Evolutionary conservation across 2,329 filamentous ascomycete genomes (phyloP).

Genomic region (Aspergillus aculeatus): DNA sequence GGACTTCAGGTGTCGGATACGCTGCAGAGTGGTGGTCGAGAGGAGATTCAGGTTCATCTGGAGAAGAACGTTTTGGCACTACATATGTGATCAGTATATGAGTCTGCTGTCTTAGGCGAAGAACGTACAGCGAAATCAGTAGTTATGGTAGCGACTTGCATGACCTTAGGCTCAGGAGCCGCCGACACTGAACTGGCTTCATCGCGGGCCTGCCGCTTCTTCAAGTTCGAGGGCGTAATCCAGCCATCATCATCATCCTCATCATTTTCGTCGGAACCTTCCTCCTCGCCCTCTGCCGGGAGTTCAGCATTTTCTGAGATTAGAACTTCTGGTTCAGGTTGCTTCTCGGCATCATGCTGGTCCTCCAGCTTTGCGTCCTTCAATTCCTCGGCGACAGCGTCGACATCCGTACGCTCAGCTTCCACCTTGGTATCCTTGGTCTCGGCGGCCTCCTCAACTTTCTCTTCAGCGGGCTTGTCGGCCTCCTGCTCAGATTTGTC

Average conservation of each 20-base stretch:
- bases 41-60: conserved; percentile 93
- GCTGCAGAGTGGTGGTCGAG: conserved; percentile 68
- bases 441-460: not conserved
- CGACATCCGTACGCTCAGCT: conserved; percentile 23
- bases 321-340: conserved; percentile 9
- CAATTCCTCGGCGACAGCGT: conserved; percentile 30
- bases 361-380: conserved; percentile 29
- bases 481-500: conserved; percentile 31
- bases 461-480: conserved; percentile 14
- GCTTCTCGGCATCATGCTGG: conserved; percentile 23
- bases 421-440: conserved; percentile 21
- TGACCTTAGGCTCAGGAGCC: conserved; percentile 58
- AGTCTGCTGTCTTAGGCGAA: not conserved
- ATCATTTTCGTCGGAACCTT: conserved; percentile 35
- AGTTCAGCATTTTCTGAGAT: conserved; percentile 25
- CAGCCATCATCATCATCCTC: conserved; percentile 69
- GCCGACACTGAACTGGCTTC: conserved; percentile 50
- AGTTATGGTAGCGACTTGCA: conserved; percentile 89
- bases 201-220: conserved; percentile 75
- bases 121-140: conserved; percentile 84
- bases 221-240: conserved; percentile 93
- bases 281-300: conserved; percentile 27
- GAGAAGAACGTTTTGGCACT: conserved; percentile 80
- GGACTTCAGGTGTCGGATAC: conserved; percentile 81
- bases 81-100: not conserved